Percentiles rank a stretch among this genome's conserved stretches.
Evolutionary conservation across 2,329 filamentous ascomycete genomes (phyloP).

Genomic region (Cladosporium oxysporum): DNA sequence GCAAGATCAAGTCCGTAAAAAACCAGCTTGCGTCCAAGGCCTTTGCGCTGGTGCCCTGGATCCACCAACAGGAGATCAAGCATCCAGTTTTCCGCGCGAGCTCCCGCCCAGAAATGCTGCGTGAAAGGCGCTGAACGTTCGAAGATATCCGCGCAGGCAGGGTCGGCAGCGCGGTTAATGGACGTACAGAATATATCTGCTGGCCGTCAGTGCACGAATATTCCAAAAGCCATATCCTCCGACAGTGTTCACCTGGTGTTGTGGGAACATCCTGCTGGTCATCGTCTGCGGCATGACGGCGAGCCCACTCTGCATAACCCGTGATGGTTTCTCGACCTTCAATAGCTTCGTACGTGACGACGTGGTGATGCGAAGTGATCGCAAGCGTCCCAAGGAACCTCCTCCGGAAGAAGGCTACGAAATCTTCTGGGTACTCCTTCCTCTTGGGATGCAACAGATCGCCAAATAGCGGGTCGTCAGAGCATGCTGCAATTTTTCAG

Average conservation of each 20-base stretch:
- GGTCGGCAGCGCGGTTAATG: conserved; percentile 30
- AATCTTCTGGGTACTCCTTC: conserved; percentile 32
- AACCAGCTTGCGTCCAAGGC: conserved; percentile 31
- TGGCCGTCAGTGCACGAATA: neutral
- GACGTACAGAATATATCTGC: neutral
- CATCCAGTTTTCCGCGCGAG: conserved; percentile 31
- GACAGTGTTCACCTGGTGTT: neutral
- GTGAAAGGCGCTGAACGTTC: conserved; percentile 24
- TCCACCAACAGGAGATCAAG: conserved; percentile 30
- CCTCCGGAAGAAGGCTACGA: conserved; percentile 32
- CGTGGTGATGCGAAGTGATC: neutral
- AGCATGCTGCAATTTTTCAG: conserved; percentile 29
- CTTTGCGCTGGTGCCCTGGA: conserved; percentile 26
- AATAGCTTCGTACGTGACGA: neutral
- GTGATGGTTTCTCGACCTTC: neutral
- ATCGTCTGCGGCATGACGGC: neutral
- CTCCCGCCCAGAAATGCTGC: conserved; percentile 29
- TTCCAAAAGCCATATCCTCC: neutral
- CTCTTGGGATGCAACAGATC: conserved; percentile 38
- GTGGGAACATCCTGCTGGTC: neutral
- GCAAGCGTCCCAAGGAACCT: neutral
- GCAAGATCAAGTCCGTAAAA: conserved; percentile 33
- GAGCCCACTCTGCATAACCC: conserved; percentile 11
- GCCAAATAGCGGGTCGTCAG: conserved; percentile 38
- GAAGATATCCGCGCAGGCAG: conserved; percentile 22